Evolutionary conservation across 805 yeast genomes (phyloP).

Genomic region (Starmerella floris): DNA sequence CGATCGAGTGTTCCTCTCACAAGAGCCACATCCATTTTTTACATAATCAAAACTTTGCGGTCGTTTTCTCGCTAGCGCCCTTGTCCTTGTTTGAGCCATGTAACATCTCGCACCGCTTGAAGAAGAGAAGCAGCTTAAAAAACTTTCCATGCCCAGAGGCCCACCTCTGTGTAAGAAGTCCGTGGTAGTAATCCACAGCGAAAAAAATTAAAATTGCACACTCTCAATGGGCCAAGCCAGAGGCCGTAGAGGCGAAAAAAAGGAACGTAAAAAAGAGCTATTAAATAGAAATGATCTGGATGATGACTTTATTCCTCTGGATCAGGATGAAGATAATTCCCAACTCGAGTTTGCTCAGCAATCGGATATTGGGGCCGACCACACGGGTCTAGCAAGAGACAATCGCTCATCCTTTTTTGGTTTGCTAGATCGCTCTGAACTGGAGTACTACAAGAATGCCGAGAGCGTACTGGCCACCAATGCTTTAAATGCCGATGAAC

Average conservation of each 20-base stretch:
- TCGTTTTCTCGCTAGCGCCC: too few relatives aligned
- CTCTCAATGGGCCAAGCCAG: slow-evolving; percentile 10
- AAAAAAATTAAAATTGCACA: too few relatives aligned
- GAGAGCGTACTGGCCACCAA: slow-evolving; percentile 73
- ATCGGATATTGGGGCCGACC: background rate
- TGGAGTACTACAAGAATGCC: slow-evolving; percentile 86
- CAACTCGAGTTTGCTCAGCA: background rate
- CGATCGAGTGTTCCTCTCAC: too few relatives aligned
- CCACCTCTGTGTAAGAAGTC: too few relatives aligned
- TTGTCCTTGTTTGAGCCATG: too few relatives aligned
- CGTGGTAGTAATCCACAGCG: too few relatives aligned
- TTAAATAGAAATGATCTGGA: slow-evolving; percentile 3
- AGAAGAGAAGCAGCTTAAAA: too few relatives aligned
- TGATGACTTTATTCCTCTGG: slow-evolving; percentile 23
- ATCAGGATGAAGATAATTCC: background rate
- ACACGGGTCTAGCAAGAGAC: slow-evolving; percentile 8
- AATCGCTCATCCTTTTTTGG: slow-evolving; percentile 56
- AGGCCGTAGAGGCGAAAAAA: slow-evolving; percentile 17
- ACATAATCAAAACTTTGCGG: too few relatives aligned
- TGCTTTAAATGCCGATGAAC: slow-evolving; percentile 67
- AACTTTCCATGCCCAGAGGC: too few relatives aligned
- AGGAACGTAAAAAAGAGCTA: slow-evolving; percentile 8
- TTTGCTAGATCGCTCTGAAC: slow-evolving; percentile 65
- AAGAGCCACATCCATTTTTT: too few relatives aligned
- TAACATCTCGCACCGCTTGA: too few relatives aligned